A percentile compares a stretch with the other conserved stretches of the same genome.
Evolutionary conservation across 805 yeast genomes (phyloP).

Genomic region (Lipomyces starkeyi): DNA sequence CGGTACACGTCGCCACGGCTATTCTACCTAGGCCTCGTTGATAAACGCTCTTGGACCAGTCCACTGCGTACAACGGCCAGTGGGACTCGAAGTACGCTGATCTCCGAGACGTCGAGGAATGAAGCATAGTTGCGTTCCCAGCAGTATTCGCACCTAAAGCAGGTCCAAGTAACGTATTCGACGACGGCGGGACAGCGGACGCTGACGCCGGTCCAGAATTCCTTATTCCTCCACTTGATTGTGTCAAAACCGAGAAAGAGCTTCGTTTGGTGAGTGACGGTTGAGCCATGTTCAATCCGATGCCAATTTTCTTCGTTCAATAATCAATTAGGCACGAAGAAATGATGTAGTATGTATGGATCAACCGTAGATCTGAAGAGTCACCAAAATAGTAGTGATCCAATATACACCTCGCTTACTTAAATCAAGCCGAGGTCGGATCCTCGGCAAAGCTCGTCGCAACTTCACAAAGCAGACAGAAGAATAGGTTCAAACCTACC

Average conservation of each 20-base stretch:
- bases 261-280: slow-evolving; percentile 29
- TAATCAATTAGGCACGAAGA: neutral
- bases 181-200: slow-evolving; percentile 10
- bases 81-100: slow-evolving; percentile 55
- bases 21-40: slow-evolving; percentile 53
- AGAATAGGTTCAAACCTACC: neutral
- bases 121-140: slow-evolving; percentile 1
- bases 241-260: slow-evolving; percentile 31
- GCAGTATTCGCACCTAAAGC: neutral
- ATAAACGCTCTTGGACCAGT: slow-evolving; percentile 54
- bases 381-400: neutral
- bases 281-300: slow-evolving; percentile 20
- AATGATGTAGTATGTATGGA: neutral
- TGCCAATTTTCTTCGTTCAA: neutral
- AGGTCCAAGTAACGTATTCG: slow-evolving; percentile 1
- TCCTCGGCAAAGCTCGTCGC: neutral
- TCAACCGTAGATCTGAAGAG: neutral
- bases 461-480: neutral
- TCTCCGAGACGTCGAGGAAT: slow-evolving; percentile 7
- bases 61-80: slow-evolving; percentile 58
- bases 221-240: slow-evolving; percentile 8
- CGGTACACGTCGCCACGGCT: slow-evolving; percentile 79
- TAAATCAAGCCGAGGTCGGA: neutral
- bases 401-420: neutral
- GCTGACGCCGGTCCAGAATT: slow-evolving; percentile 17